Evolutionary conservation across 2,329 filamentous ascomycete genomes (phyloP), one percentile per base, ranked within the genome.

Genomic region (Aureobasidium leucospermi): DNA sequence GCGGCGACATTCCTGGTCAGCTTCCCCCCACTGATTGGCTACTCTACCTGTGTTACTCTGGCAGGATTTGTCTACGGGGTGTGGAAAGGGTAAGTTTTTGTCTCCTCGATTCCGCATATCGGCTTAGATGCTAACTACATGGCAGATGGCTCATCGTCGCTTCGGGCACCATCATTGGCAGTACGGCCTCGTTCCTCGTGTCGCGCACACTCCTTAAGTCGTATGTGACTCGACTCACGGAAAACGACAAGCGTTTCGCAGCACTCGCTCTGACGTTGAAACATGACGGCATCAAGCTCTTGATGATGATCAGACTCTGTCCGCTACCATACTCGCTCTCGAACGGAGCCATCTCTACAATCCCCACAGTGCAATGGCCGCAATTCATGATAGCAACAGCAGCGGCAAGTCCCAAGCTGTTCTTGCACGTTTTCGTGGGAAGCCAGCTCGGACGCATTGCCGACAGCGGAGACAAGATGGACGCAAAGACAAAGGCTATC

Each of bases 391-490:
- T 91, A 47, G 93, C 94, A 6, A 97, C 93, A 0, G 86, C 89
- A 2, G 76, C 93, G 15, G 86, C 91, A 10, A 85, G 82, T 13
- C 94, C 94, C 6, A 99, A 97, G 69, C 79, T 99, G 16, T 79
- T 97, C 61, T 85, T 99, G 53, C 90, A 96, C 70, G 85, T 96
- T 66, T 99, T 96, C 75, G 90, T 99, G 67, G 94, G 94, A 62
- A 86, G 84, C 68, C 83, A 91, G 59, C 78, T 99, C 15, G 90
- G 90, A 46, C 79, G 86, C 56, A 84, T 99, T 36, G 90, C 89
- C n/a, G 89, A 96, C 67, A 82, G 84, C 60, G 88, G 87, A 63
- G 90, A 89, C 69, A 83, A 87, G 65, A 96, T 97, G 93, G 85
- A 88, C 62, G 74, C 81, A 3, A 80, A 81, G 63, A 89, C 89